Percentiles rank a stretch among this genome's conserved stretches.
Conservation (phyloP, 2,329 filamentous ascomycete genomes). For the Metarhizium rileyi region DNA sequence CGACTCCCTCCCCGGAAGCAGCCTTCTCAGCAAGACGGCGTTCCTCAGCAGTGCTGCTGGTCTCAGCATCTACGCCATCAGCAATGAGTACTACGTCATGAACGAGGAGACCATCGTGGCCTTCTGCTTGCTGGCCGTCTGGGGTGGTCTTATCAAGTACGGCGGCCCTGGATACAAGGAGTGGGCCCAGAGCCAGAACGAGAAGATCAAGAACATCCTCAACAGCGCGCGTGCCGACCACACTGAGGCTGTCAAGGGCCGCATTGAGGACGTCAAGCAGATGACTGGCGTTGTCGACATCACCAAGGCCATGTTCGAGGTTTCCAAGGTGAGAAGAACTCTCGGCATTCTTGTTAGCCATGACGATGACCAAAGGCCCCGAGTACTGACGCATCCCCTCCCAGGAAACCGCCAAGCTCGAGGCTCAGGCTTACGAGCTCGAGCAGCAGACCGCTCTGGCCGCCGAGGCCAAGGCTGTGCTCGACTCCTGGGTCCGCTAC, state of each 20-base stretch:
- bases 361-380: background rate
- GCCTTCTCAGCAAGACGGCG: slow-evolving; percentile 87
- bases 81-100: slow-evolving; percentile 99
- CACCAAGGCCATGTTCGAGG: slow-evolving; percentile 93
- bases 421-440: slow-evolving; percentile 92
- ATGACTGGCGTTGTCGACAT: slow-evolving; percentile 90
- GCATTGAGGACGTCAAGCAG: slow-evolving; percentile 91
- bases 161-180: slow-evolving; percentile 84
- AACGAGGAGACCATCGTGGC: slow-evolving; percentile 98
- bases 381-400: background rate
- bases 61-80: slow-evolving; percentile 87
- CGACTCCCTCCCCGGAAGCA: slow-evolving; percentile 86
- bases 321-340: slow-evolving; percentile 72
- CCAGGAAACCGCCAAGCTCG: slow-evolving; percentile 92
- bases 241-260: slow-evolving; percentile 86
- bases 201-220: slow-evolving; percentile 91
- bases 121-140: slow-evolving; percentile 86
- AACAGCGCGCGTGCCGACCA: slow-evolving; percentile 92
- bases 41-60: slow-evolving; percentile 90
- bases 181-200: slow-evolving; percentile 82
- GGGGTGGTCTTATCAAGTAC: slow-evolving; percentile 86
- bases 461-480: slow-evolving; percentile 84
- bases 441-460: slow-evolving; percentile 93
- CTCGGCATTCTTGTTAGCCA: background rate
- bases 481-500: slow-evolving; percentile 98